Evolutionary conservation across 192 early-diverging fungal species (phyloP), one percentile per base, ranked within the genome.

Genomic region (Coemansia sp.): DNA sequence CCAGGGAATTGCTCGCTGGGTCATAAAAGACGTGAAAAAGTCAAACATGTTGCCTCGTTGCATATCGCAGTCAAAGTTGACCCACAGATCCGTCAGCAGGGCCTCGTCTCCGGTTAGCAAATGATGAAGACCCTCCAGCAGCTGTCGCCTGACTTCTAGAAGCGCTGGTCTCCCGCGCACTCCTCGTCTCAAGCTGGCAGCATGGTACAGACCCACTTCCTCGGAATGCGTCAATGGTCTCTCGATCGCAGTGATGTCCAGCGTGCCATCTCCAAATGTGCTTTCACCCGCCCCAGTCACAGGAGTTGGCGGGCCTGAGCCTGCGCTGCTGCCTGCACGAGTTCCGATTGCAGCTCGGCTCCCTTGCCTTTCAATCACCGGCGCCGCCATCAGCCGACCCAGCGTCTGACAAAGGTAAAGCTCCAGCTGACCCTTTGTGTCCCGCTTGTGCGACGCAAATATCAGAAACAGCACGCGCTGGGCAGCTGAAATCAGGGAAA

Each of bases 51-150:
- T 91, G 51, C 89, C 88, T 51, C 89, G 88, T 41, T 90, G 84
- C 68, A 92, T 63, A 67, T 96, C 92, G 63, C 94, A 93, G 76
- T 99, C 98, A 75, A 93, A 97, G 76, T 96, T 94, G 61, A 95
- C 88, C 90, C 95, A 99, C 39, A 99, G 84, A 65, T 98, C 95
- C 0, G 88, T 85, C 76, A 94, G 85, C 57, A 96, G 91, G 2
- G 88, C 86, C 15, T 93, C 89, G 51, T 89, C 87, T 59, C 93
- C 78, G 33, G 87, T 90, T 65, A 94, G 67, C 54, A 84, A 39
- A 43, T 80, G 82, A 37, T 84, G 82, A 65, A 84, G 61, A 35
- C 90, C 90, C 70, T 99, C 97, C 5, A 98, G 63, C 38, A 96
- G 70, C 54, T 96, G 74, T 55, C 96, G 93, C 11, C 96, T 89